A percentile compares a stretch with the other conserved stretches of the same genome.
Evolutionary conservation across 345 rosid genomes (phyloP).

Genomic region (Toxicodendron radicans): DNA sequence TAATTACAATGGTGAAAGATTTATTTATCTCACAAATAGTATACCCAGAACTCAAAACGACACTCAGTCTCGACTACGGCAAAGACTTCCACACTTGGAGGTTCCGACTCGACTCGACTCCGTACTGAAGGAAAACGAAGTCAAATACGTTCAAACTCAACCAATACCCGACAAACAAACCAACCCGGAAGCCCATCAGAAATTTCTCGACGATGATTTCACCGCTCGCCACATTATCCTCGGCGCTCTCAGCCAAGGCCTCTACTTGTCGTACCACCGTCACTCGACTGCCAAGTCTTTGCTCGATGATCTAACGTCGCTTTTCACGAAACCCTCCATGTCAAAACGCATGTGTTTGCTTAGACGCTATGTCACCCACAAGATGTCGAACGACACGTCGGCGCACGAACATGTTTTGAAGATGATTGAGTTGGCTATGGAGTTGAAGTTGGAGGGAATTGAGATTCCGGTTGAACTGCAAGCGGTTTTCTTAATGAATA

Average conservation of each 20-base stretch:
- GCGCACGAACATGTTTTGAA: background rate
- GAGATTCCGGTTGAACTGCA: conserved; percentile 8
- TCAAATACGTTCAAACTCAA: conserved; percentile 4
- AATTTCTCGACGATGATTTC: conserved; percentile 2
- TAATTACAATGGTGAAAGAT: too few species aligned
- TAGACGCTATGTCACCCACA: conserved; percentile 8
- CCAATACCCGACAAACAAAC: background rate
- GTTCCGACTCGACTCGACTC: background rate
- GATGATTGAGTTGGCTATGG: conserved; percentile 4
- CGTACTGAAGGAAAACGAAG: background rate
- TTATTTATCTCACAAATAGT: background rate
- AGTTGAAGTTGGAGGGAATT: conserved; percentile 4
- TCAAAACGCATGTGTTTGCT: background rate
- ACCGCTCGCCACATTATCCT: conserved; percentile 12
- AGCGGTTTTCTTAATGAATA: conserved; percentile 12
- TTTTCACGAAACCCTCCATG: background rate
- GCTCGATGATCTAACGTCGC: background rate
- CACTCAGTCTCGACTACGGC: background rate
- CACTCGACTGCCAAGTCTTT: background rate
- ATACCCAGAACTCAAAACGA: conserved; percentile 1
- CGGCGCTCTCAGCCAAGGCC: conserved; percentile 1
- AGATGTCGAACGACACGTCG: conserved; percentile 7
- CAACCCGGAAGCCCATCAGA: background rate
- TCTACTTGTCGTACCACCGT: background rate
- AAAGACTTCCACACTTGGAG: conserved; percentile 7